Base-by-base conservation (phyloP, 345 rosid genomes). In the Bruguiera gymnorhiza region DNA sequence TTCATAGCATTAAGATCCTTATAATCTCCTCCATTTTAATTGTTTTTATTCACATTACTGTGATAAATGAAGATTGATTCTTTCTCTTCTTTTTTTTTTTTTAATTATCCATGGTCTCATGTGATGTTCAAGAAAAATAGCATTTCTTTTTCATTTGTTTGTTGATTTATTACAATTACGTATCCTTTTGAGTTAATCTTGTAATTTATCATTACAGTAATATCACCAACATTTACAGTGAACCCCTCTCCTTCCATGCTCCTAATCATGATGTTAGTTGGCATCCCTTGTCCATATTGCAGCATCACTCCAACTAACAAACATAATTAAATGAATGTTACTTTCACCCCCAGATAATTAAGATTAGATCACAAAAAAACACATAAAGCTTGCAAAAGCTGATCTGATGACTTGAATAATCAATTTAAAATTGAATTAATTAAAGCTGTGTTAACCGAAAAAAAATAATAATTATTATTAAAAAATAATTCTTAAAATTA, bases 311-410 rank as follows among this genome's bases (percentile, higher is more conserved):
- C 72, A 58, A 65, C 75, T 52, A 57, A 50, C 54, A 16, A 43
- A 29, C 58, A 74, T 74, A 30, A 68, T 68, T 21, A 61, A 74
- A 8, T 21, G 31, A 46, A 68, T 65, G 60, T 74, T 74, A 46
- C 77, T 74, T 74, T 68, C 54, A 23, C 65, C 69, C 37, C 32
- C 30, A 43, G 61, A 21, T 1, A 31, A 54, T 37, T 37, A 37
- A 37, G 19, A 54, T 54, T n/a, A 8, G 24, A 21, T 54, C 58
- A n/a, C 58, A 54, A 3, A 54, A 6, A 6, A 10, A n/a, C 58
- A 2, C 60, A 55, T 32, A 32, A 6, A 32, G 36, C 55, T 32
- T 16, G 2, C 55, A 57, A 51, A 26, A 37, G 43, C 3, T 1
- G 11, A 9, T 37, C 11, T 2, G 4, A 37, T 37, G 4, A 8